These are phyloP conservation scores for Lignosus rhinocerotis DNA, from an alignment of 1,284 basidiomycete genomes.

Conservation along the genomic window DNA sequence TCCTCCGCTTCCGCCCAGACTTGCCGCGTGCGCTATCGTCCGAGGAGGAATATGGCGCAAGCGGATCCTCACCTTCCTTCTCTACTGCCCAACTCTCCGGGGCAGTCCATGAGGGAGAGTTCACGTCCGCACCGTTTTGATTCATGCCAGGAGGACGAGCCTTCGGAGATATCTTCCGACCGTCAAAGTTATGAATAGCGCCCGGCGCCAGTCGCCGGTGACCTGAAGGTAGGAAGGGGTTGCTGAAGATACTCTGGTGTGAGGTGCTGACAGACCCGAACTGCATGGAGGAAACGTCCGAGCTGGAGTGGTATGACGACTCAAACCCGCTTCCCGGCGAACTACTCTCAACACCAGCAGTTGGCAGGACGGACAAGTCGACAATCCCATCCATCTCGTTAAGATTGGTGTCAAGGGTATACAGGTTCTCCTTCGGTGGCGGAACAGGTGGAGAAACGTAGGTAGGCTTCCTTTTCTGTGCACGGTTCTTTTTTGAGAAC, in stretches of 20 bases:
- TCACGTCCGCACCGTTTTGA: slow-evolving; percentile 16
- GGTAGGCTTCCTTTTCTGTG: slow-evolving; percentile 29
- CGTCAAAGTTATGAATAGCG: slow-evolving; percentile 26
- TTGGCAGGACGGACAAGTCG: slow-evolving; percentile 43
- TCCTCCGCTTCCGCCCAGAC: slow-evolving; percentile 17
- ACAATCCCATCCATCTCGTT: slow-evolving; percentile 86
- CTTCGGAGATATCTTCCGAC: slow-evolving; percentile 53
- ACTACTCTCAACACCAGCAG: slow-evolving; percentile 32
- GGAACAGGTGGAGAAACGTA: slow-evolving; percentile 23
- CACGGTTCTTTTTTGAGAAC: slow-evolving; percentile 24
- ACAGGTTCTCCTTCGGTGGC: slow-evolving; percentile 28
- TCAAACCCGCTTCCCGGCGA: slow-evolving; percentile 42
- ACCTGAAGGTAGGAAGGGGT: slow-evolving; percentile 32
- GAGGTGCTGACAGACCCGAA: slow-evolving; percentile 28
- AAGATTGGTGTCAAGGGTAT: slow-evolving; percentile 76
- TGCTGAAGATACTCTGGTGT: slow-evolving; percentile 26
- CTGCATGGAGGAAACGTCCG: slow-evolving; percentile 29
- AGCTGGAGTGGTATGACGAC: slow-evolving; percentile 28
- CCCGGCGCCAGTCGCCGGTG: slow-evolving; percentile 24
- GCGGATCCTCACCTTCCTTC: slow-evolving; percentile 43
- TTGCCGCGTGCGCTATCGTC: slow-evolving; percentile 40
- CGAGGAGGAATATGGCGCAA: slow-evolving; percentile 45
- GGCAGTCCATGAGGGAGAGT: slow-evolving; percentile 48
- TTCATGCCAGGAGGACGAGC: slow-evolving; percentile 29
- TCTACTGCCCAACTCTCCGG: slow-evolving; percentile 65